phyloP scores from a whole-genome alignment of 345 rosid species.

The Noccaea caerulescens region DNA sequence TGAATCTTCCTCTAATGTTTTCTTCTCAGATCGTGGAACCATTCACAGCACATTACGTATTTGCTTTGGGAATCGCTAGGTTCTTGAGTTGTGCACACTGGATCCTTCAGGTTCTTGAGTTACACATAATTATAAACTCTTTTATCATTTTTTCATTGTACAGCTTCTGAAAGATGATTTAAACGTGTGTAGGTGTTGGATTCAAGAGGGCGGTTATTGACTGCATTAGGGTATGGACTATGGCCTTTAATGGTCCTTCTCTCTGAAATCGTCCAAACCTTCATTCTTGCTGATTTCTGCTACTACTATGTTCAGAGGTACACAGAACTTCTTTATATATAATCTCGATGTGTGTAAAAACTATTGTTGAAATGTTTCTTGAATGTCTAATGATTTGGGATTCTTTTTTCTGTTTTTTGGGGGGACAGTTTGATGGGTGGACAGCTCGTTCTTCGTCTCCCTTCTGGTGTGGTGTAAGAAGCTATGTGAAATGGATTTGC shows the following conservation, averaged over 20 bases:
- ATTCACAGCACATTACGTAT: constrained; percentile 94
- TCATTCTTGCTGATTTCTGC: constrained; percentile 87
- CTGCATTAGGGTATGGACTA: constrained; percentile 81
- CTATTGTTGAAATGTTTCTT: neutral
- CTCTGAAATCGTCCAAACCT: constrained; percentile 88
- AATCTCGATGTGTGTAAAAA: neutral
- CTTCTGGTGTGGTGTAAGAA: constrained; percentile 78
- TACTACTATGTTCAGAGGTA: constrained; percentile 83
- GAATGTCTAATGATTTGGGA: neutral
- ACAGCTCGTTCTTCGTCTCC: constrained; percentile 86
- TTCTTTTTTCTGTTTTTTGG: constrained; percentile 1
- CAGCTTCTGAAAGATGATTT: neutral
- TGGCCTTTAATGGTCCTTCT: constrained; percentile 89
- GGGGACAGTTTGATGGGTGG: constrained; percentile 76
- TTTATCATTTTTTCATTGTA: neutral
- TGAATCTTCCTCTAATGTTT: constrained; percentile 25
- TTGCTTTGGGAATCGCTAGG: constrained; percentile 90
- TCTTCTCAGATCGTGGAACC: constrained; percentile 79
- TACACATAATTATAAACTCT: constrained; percentile 2
- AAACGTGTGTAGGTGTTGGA: constrained; percentile 62
- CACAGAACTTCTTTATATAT: neutral
- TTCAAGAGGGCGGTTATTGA: constrained; percentile 65
- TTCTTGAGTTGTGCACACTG: constrained; percentile 94
- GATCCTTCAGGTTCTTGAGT: constrained; percentile 75
- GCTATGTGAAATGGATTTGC: neutral